A percentile compares a stretch with the other conserved stretches of the same genome.
Conservation (phyloP, 192 early-diverging fungal species). For the Entomortierella parvispora region DNA sequence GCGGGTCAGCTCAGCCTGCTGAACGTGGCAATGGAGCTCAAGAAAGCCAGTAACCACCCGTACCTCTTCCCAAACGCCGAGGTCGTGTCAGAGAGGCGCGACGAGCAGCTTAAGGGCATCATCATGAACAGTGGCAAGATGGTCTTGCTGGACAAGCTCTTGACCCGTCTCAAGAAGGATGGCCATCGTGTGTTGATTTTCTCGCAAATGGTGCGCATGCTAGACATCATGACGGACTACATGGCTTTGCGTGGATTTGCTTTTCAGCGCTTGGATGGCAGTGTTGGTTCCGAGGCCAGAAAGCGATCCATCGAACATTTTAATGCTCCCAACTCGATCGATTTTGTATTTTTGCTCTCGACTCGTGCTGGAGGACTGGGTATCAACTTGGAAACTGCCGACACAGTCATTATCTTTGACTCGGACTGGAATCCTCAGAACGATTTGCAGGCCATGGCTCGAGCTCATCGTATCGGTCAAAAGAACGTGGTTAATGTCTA, state of each 20-base stretch:
- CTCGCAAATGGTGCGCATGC: constrained; percentile 97
- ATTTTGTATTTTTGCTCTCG: constrained; percentile 97
- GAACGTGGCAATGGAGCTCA: constrained; percentile 97
- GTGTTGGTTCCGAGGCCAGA: constrained; percentile 86
- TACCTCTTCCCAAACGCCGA: constrained; percentile 89
- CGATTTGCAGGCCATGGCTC: constrained; percentile 97
- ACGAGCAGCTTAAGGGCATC: constrained; percentile 84
- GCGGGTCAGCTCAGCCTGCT: constrained; percentile 80
- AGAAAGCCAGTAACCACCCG: constrained; percentile 97
- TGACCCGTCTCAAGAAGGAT: constrained; percentile 87
- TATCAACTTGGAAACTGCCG: constrained; percentile 95
- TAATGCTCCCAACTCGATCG: constrained; percentile 91
- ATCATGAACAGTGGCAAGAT: constrained; percentile 97
- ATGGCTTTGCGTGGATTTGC: constrained; percentile 85
- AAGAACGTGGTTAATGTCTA: constrained; percentile 98
- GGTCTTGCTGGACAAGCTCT: constrained; percentile 95
- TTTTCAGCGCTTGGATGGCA: constrained; percentile 95
- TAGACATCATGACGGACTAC: constrained; percentile 97
- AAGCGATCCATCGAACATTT: constrained; percentile 98
- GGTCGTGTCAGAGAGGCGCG: constrained; percentile 59
- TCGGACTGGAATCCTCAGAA: constrained; percentile 97
- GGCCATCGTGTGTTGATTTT: constrained; percentile 98
- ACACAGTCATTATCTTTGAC: constrained; percentile 97
- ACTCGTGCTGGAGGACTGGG: constrained; percentile 97
- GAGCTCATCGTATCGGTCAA: constrained; percentile 98